Evolutionary conservation across 2,329 filamentous ascomycete genomes (phyloP).

Genomic region (Fusarium buharicum): DNA sequence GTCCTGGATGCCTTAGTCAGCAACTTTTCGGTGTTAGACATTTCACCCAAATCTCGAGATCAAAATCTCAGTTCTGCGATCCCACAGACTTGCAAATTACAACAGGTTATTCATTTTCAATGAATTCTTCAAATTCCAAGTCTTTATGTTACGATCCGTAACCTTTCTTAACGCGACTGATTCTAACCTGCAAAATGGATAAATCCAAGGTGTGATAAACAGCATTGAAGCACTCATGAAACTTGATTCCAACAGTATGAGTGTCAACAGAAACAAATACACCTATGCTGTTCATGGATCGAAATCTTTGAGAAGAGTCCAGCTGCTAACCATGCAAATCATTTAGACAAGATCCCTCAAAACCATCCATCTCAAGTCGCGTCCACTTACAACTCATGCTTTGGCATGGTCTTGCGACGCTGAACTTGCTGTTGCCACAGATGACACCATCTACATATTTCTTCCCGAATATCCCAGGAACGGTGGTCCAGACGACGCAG

Average conservation of each 20-base stretch:
- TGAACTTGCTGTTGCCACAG: slow-evolving; percentile 66
- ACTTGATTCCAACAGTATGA: not conserved
- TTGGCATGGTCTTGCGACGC: slow-evolving; percentile 66
- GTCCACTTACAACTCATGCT: slow-evolving; percentile 57
- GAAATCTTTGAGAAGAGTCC: not conserved
- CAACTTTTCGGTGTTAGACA: slow-evolving; percentile 32
- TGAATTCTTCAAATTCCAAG: not conserved
- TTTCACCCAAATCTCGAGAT: slow-evolving; percentile 20
- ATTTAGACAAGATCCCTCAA: slow-evolving; percentile 59
- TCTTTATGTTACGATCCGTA: not conserved
- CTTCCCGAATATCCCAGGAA: slow-evolving; percentile 57
- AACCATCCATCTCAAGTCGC: slow-evolving; percentile 55
- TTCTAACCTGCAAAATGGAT: slow-evolving; percentile 32
- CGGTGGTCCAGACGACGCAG: slow-evolving; percentile 42
- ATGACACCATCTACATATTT: slow-evolving; percentile 64
- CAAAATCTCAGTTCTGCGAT: slow-evolving; percentile 7
- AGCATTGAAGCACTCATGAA: not conserved
- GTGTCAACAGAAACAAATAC: not conserved
- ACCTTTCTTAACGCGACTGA: not conserved
- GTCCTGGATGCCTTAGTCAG: slow-evolving; percentile 38
- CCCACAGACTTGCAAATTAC: not conserved
- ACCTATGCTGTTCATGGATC: not conserved
- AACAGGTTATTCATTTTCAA: not conserved
- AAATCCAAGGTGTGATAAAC: slow-evolving; percentile 42
- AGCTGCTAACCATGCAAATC: not conserved